Conservation (phyloP, 805 yeast species). For the Wickerhamiella domercqiae region DNA sequence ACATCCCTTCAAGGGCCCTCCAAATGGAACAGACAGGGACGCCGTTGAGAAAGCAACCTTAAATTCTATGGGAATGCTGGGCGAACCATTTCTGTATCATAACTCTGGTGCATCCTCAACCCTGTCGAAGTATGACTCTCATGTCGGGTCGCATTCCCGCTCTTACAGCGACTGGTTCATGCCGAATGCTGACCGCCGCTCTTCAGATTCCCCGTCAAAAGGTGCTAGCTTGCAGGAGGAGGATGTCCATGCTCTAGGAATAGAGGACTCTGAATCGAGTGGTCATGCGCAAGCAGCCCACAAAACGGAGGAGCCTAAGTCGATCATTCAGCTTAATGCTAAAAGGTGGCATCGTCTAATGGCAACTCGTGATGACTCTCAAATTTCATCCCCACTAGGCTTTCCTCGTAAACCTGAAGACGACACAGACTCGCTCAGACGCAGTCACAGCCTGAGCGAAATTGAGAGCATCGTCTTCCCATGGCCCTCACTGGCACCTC, state of each 20-base stretch:
- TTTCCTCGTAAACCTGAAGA: not conserved
- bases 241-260: not conserved
- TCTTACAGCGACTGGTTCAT: not conserved
- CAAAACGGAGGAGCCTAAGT: no score
- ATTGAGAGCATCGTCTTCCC: conserved; percentile 12
- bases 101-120: not conserved
- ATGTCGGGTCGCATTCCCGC: conserved; percentile 1
- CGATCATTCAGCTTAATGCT: no score
- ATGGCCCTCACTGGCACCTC: conserved; percentile 13
- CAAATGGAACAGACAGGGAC: not conserved
- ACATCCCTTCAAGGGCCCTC: no score
- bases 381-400: no score
- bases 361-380: not conserved
- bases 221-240: no score
- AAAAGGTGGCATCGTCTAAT: not conserved
- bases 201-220: not conserved
- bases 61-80: not conserved
- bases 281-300: not conserved
- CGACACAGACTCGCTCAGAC: conserved; percentile 1
- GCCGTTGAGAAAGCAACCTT: not conserved
- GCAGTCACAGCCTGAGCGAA: conserved; percentile 12
- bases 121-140: no score
- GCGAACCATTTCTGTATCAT: not conserved
- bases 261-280: not conserved
- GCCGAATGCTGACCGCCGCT: not conserved